Conservation (phyloP, 768 basidiomycete genomes). For the Piloderma croceum region DNA sequence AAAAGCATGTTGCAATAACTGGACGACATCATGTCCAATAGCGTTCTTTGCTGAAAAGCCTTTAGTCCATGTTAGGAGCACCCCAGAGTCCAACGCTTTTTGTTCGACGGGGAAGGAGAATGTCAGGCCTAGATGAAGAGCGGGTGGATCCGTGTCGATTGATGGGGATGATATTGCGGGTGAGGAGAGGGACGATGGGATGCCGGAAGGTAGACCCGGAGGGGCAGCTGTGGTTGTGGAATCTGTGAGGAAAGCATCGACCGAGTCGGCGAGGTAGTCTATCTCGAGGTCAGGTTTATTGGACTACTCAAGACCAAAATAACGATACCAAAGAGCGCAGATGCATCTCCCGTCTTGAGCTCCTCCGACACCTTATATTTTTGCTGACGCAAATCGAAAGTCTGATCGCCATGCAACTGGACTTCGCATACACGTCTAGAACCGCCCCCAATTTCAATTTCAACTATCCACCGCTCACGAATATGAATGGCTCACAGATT, state of each 20-base stretch:
- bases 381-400: conserved; percentile 87
- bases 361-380: conserved; percentile 95
- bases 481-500: conserved; percentile 82
- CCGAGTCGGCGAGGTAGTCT: conserved; percentile 98
- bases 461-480: too few species aligned
- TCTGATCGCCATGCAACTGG: conserved; percentile 80
- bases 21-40: conserved; percentile 82
- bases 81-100: conserved; percentile 84
- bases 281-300: conserved; percentile 6
- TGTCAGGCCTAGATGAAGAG: conserved; percentile 78
- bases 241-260: conserved; percentile 86
- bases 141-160: conserved; percentile 31
- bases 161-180: background rate
- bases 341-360: conserved; percentile 89
- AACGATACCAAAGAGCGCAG: conserved; percentile 70
- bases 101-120: conserved; percentile 99
- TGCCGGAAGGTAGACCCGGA: conserved; percentile 21
- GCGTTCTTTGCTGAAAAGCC: conserved; percentile 93
- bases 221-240: conserved; percentile 11
- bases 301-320: background rate
- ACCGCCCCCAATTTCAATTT: background rate
- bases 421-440: conserved; percentile 94
- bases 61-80: conserved; percentile 92
- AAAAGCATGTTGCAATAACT: conserved; percentile 87
- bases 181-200: conserved; percentile 6